These are phyloP conservation scores for Tanacetum coccineum DNA, from an alignment of 129 eudicot species.

Conservation along the genomic window DNA sequence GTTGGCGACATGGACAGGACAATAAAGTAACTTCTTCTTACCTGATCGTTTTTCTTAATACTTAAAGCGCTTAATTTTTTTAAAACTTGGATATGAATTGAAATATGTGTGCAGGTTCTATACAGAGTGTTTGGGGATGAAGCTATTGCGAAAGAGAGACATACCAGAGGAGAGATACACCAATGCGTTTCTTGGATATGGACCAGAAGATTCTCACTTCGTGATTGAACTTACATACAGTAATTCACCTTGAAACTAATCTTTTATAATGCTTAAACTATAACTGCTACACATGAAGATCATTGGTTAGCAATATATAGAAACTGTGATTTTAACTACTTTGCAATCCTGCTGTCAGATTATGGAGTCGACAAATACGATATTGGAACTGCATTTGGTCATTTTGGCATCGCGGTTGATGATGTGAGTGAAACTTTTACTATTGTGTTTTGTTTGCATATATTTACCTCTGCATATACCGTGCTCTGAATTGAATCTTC, in stretches of 20 bases:
- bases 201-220: constrained; percentile 98
- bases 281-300: not conserved
- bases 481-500: constrained; percentile 7
- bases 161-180: constrained; percentile 97
- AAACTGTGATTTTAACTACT: not conserved
- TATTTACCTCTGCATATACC: constrained; percentile 14
- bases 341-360: constrained; percentile 46
- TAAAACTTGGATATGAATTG: not conserved
- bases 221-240: constrained; percentile 96
- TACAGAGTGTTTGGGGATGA: constrained; percentile 95
- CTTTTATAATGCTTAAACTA: constrained; percentile 11
- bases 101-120: constrained; percentile 58
- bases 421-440: constrained; percentile 53
- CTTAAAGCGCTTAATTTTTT: not conserved
- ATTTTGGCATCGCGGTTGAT: constrained; percentile 88
- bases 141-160: constrained; percentile 88
- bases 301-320: no score
- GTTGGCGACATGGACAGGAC: constrained; percentile 97
- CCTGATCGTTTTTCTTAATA: constrained; percentile 2
- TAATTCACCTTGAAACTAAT: constrained; percentile 34
- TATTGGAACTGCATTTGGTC: constrained; percentile 87
- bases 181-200: constrained; percentile 97
- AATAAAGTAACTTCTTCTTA: constrained; percentile 60
- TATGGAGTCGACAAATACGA: constrained; percentile 92
- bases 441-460: not conserved